Evolutionary conservation across 345 rosid genomes (phyloP).

Genomic region (Rubroshorea leprosula): DNA sequence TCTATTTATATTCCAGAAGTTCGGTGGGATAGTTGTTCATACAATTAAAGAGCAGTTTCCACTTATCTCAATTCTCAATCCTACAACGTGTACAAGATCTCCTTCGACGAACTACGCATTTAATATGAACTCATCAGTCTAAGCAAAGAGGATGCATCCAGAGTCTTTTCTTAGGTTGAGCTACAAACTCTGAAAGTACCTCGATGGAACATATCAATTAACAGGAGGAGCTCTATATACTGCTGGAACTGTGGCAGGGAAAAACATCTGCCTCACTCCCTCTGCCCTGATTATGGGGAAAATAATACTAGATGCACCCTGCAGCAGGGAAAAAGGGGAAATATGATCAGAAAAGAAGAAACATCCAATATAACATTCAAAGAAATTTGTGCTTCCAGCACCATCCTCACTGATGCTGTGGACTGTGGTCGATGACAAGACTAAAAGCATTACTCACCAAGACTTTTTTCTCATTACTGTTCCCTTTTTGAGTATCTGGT

Average conservation of each 20-base stretch:
- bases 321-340: neutral
- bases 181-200: neutral
- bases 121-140: neutral
- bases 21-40: too few species aligned
- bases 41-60: neutral
- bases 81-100: neutral
- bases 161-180: neutral
- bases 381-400: too few species aligned
- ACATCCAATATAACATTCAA: too few species aligned
- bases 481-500: too few species aligned
- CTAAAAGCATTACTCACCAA: too few species aligned
- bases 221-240: slow-evolving; percentile 23
- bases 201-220: neutral
- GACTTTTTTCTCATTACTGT: too few species aligned
- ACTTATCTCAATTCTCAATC: neutral
- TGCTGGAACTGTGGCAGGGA: slow-evolving; percentile 34
- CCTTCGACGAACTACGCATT: neutral
- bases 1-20: too few species aligned
- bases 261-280: slow-evolving; percentile 46
- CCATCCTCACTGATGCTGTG: too few species aligned
- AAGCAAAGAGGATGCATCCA: neutral
- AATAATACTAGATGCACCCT: slow-evolving; percentile 43
- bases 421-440: too few species aligned
- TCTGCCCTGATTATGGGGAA: slow-evolving; percentile 42
- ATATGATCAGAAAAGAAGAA: too few species aligned